A percentile compares a stretch with the other conserved stretches of the same genome.
Evolutionary conservation across 495 filamentous ascomycete genomes (phyloP).

Genomic region (Mytilinidion resinicola): DNA sequence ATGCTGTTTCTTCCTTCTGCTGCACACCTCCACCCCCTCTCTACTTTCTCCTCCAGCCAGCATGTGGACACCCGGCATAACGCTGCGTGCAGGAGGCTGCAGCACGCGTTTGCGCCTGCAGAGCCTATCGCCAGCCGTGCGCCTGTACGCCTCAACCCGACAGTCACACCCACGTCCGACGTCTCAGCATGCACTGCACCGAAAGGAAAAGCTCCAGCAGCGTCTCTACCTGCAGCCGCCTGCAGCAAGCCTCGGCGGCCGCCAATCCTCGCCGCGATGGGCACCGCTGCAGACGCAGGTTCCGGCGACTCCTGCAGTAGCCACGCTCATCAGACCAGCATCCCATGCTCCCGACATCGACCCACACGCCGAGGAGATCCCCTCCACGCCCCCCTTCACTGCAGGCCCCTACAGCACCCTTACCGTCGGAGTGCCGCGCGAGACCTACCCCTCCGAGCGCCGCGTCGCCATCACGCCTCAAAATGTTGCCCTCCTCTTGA

Average conservation of each 20-base stretch:
- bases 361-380: constrained; percentile 22
- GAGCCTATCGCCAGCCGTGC: constrained; percentile 9
- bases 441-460: constrained; percentile 64
- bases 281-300: constrained; percentile 20
- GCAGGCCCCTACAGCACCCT: constrained; percentile 60
- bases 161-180: constrained; percentile 7
- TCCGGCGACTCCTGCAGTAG: not conserved
- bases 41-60: not conserved
- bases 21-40: not conserved
- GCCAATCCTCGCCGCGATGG: constrained; percentile 8
- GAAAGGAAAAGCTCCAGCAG: not conserved
- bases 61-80: constrained; percentile 14
- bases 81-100: constrained; percentile 8
- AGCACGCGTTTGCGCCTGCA: not conserved
- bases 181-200: constrained; percentile 6
- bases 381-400: constrained; percentile 26
- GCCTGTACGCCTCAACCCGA: constrained; percentile 8
- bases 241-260: constrained; percentile 5
- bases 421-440: constrained; percentile 64
- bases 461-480: constrained; percentile 75
- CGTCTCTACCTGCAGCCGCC: constrained; percentile 6
- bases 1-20: not conserved
- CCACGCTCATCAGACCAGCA: constrained; percentile 18
- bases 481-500: constrained; percentile 67
- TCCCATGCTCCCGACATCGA: constrained; percentile 19